Evolutionary conservation across 805 yeast species (phyloP).

Genomic region (Zygotorulaspora danielsina): DNA sequence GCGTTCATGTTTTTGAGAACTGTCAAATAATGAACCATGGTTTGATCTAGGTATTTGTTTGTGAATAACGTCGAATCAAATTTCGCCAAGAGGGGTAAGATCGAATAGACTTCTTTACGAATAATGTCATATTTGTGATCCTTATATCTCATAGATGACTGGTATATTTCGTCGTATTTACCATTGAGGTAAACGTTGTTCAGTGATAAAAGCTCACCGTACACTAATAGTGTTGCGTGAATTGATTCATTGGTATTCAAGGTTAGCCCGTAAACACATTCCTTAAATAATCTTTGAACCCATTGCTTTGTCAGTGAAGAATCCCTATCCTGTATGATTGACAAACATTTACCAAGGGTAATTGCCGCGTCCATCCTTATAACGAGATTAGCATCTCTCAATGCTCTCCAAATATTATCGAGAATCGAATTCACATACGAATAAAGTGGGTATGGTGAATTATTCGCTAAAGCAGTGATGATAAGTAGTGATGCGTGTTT

Average conservation of each 20-base stretch:
- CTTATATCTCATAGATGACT: slow-evolving; percentile 65
- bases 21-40: slow-evolving; percentile 69
- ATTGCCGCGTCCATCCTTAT: slow-evolving; percentile 82
- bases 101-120: slow-evolving; percentile 77
- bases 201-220: slow-evolving; percentile 66
- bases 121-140: slow-evolving; percentile 73
- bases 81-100: slow-evolving; percentile 77
- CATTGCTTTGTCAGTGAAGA: slow-evolving; percentile 63
- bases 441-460: slow-evolving; percentile 80
- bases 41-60: slow-evolving; percentile 72
- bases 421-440: slow-evolving; percentile 73
- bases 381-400: slow-evolving; percentile 70
- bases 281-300: slow-evolving; percentile 66
- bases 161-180: slow-evolving; percentile 72
- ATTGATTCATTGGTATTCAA: slow-evolving; percentile 57
- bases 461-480: slow-evolving; percentile 75
- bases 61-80: slow-evolving; percentile 74
- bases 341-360: slow-evolving; percentile 71
- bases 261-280: slow-evolving; percentile 59
- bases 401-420: slow-evolving; percentile 81
- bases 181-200: slow-evolving; percentile 70
- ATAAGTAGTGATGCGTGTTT: slow-evolving; percentile 89
- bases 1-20: slow-evolving; percentile 65
- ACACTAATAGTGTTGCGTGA: slow-evolving; percentile 85
- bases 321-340: slow-evolving; percentile 77